Evolutionary conservation across 345 rosid genomes (phyloP).

Genomic region (Eucalyptus sp.): DNA sequence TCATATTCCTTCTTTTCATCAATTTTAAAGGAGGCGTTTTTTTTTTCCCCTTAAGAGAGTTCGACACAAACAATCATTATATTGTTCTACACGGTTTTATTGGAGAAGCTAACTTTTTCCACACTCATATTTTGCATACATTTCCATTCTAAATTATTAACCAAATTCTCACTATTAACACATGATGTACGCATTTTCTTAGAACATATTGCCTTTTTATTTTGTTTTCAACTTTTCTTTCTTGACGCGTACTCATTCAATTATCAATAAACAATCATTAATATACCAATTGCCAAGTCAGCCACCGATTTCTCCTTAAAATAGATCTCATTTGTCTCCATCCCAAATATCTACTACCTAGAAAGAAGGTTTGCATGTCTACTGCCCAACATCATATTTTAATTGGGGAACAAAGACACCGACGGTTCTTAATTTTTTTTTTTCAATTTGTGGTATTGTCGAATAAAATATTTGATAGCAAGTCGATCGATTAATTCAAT

Average conservation of each 20-base stretch:
- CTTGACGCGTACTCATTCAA: not conserved
- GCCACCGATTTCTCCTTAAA: not conserved
- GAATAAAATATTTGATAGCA: not conserved
- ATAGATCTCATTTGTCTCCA: not conserved
- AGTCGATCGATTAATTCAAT: not conserved
- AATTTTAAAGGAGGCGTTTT: not conserved
- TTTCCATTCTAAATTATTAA: not conserved
- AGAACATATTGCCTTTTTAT: not conserved
- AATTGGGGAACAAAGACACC: not conserved
- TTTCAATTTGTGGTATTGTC: not conserved
- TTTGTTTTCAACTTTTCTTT: not conserved
- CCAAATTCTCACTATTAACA: not conserved
- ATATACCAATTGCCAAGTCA: not conserved
- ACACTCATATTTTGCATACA: not conserved
- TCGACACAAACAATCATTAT: not conserved
- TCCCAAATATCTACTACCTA: not conserved
- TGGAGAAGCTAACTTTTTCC: not conserved
- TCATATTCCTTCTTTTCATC: not conserved
- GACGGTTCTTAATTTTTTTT: not conserved
- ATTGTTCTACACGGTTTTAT: not conserved
- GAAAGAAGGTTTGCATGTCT: not conserved
- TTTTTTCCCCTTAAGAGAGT: not conserved
- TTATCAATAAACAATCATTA: not conserved
- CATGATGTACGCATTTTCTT: not conserved
- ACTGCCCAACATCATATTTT: not conserved